Evolutionary conservation across 768 basidiomycete species (phyloP).

Genomic region (Chlorophyllum brunneum): DNA sequence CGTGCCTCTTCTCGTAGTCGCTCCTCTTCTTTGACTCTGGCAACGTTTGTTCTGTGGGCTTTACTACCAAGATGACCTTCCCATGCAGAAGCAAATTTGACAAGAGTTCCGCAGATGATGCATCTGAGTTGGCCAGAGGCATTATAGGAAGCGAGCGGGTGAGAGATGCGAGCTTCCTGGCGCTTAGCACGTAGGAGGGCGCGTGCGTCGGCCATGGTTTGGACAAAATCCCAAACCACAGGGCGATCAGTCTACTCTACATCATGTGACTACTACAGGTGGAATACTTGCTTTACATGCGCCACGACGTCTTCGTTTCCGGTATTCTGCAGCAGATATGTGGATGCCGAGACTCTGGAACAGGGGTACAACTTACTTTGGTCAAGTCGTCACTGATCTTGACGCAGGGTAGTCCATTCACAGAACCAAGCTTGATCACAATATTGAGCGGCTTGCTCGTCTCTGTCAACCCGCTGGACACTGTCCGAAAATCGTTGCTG

Average conservation of each 20-base stretch:
- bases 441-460: slow-evolving; percentile 87
- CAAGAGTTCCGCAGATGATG: slow-evolving; percentile 50
- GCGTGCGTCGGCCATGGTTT: slow-evolving; percentile 72
- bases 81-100: slow-evolving; percentile 85
- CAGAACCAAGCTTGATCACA: slow-evolving; percentile 85
- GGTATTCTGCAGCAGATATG: slow-evolving; percentile 52
- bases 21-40: slow-evolving; percentile 55
- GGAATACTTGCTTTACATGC: slow-evolving; percentile 3
- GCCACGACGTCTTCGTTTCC: slow-evolving; percentile 59
- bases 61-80: slow-evolving; percentile 85
- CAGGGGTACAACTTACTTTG: slow-evolving; percentile 44
- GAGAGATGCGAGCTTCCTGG: slow-evolving; percentile 66
- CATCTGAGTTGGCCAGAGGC: slow-evolving; percentile 68
- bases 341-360: too few relatives aligned
- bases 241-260: not conserved
- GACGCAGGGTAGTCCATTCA: slow-evolving; percentile 73
- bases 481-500: slow-evolving; percentile 79
- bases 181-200: slow-evolving; percentile 82
- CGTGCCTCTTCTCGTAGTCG: slow-evolving; percentile 32
- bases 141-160: slow-evolving; percentile 71
- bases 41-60: slow-evolving; percentile 64
- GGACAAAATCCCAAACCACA: not conserved
- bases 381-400: slow-evolving; percentile 92
- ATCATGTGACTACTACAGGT: slow-evolving; percentile 5
- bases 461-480: slow-evolving; percentile 35